Conservation (phyloP, 2,329 filamentous ascomycete species). For the Aspergillus ochraceus region DNA sequence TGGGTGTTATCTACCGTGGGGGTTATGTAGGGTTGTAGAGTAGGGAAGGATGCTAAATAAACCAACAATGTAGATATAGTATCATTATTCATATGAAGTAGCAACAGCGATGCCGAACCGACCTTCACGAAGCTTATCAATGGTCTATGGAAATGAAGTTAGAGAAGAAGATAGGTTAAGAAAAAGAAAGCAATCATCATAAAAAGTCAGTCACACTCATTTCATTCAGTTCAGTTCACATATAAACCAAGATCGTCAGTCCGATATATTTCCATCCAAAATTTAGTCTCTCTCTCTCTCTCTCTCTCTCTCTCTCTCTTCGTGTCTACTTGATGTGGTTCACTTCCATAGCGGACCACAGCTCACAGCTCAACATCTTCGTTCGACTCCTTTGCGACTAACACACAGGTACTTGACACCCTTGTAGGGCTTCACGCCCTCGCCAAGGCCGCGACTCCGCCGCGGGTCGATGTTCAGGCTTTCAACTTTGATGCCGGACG, state of each 20-base stretch:
- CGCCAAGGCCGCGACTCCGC: conserved; percentile 80
- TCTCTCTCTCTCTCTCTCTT: too few species aligned
- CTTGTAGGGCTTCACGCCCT: conserved; percentile 92
- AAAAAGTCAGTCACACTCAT: neutral
- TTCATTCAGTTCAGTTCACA: neutral
- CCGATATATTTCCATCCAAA: neutral
- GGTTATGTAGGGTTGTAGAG: too few species aligned
- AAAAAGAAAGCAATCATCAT: neutral
- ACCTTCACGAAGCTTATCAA: neutral
- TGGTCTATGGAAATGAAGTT: neutral
- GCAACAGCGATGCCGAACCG: neutral
- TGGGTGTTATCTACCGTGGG: too few species aligned
- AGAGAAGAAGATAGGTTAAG: neutral
- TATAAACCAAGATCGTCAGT: neutral
- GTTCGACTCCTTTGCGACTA: conserved; percentile 56
- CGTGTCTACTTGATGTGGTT: neutral
- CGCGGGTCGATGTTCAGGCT: conserved; percentile 65
- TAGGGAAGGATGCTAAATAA: too few species aligned
- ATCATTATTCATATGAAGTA: neutral
- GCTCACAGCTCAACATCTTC: conserved; percentile 24
- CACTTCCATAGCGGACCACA: too few species aligned
- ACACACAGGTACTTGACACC: conserved; percentile 95
- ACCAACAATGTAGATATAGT: neutral
- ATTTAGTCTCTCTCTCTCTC: neutral
- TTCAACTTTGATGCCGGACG: conserved; percentile 65